phyloP scores from a whole-genome alignment of 495 filamentous ascomycete genomes.

The Terfezia boudieri region DNA sequence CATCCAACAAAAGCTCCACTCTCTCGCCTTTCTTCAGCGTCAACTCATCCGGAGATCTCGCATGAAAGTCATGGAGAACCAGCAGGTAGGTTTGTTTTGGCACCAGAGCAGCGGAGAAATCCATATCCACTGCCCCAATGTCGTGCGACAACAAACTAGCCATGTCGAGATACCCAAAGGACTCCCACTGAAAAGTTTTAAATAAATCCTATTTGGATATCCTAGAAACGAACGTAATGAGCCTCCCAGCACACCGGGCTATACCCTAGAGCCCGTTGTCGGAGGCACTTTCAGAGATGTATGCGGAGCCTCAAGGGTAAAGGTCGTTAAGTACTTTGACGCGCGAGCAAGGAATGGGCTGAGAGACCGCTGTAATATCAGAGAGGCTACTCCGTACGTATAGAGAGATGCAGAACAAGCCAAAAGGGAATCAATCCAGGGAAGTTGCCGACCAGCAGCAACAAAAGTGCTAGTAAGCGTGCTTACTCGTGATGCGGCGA shows the following conservation, averaged over 20 bases:
- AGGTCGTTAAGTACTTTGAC: background rate
- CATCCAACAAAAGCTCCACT: conserved; percentile 52
- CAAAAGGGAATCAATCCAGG: background rate
- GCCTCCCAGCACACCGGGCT: background rate
- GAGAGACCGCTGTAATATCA: no score
- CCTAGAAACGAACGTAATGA: background rate
- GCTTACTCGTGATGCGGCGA: background rate
- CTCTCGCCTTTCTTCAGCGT: conserved; percentile 68
- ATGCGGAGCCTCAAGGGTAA: background rate
- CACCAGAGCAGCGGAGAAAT: background rate
- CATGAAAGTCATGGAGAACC: conserved; percentile 51
- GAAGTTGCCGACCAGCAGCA: background rate
- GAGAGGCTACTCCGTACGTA: background rate
- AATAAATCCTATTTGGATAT: no score
- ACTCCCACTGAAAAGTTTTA: no score
- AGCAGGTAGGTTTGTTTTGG: background rate
- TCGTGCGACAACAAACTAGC: background rate
- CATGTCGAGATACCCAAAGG: background rate
- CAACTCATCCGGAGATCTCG: conserved; percentile 80
- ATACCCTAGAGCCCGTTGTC: background rate
- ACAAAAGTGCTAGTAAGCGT: background rate
- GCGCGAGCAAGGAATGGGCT: background rate
- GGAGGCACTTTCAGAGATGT: background rate
- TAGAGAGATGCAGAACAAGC: conserved; percentile 2
- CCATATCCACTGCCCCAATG: background rate